Evolutionary conservation across 495 filamentous ascomycete species (phyloP).

Genomic region (Aspergillus panamensis): DNA sequence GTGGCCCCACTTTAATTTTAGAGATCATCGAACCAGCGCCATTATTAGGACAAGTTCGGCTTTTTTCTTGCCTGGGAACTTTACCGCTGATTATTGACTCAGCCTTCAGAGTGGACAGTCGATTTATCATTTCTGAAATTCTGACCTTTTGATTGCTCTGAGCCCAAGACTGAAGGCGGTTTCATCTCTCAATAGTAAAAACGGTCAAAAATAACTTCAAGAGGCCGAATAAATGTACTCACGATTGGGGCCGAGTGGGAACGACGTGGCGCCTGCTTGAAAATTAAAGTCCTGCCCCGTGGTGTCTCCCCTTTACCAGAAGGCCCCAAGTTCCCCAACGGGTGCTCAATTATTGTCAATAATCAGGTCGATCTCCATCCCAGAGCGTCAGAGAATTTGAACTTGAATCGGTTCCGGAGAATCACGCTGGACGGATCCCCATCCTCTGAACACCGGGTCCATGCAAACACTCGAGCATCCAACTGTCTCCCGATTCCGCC

Average conservation of each 20-base stretch:
- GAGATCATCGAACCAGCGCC: conserved; percentile 1
- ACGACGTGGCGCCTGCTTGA: not conserved
- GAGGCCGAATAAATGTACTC: not conserved
- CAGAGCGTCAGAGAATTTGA: no score
- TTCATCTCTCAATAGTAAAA: not conserved
- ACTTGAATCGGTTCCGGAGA: no score
- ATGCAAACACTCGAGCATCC: no score
- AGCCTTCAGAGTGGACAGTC: no score
- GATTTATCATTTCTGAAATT: not conserved
- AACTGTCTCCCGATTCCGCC: not conserved
- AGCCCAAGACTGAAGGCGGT: no score
- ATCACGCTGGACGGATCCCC: no score
- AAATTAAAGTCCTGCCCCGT: not conserved
- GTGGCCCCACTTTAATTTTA: not conserved
- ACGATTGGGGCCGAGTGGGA: not conserved
- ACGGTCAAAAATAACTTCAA: not conserved
- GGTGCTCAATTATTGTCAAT: conserved; percentile 15
- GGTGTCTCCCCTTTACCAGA: not conserved
- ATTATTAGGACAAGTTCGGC: not conserved
- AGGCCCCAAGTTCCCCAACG: not conserved
- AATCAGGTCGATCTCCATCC: conserved; percentile 13
- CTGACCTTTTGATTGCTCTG: not conserved
- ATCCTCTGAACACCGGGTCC: not conserved
- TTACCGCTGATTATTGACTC: no score
- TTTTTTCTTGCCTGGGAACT: not conserved